A percentile compares a stretch with the other conserved stretches of the same genome.
These are phyloP conservation scores for Aaosphaeria pasadenensis DNA, from an alignment of 2,329 filamentous ascomycete genomes.

Conservation along the genomic window DNA sequence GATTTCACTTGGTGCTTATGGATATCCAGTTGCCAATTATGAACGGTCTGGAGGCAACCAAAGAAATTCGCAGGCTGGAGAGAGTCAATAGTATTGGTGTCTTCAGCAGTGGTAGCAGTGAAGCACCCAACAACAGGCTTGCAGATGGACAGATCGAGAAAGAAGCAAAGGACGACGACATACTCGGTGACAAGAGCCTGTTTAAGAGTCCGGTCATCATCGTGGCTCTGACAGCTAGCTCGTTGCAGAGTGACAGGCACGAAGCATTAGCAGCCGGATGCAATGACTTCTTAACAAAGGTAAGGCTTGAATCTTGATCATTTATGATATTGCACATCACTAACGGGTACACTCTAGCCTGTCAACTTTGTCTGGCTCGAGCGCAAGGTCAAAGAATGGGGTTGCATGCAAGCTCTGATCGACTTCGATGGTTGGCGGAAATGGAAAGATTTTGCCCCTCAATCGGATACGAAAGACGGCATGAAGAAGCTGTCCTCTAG, in stretches of 20 bases:
- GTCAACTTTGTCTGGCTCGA: conserved; percentile 98
- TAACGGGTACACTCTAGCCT: conserved; percentile 56
- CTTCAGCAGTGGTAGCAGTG: conserved; percentile 60
- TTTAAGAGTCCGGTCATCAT: conserved; percentile 99
- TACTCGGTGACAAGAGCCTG: conserved; percentile 60
- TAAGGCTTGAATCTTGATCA: conserved; percentile 40
- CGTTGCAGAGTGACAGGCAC: conserved; percentile 90
- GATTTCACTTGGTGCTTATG: conserved; percentile 96
- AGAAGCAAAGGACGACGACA: conserved; percentile 60
- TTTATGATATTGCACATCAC: background rate
- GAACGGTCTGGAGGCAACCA: conserved; percentile 91
- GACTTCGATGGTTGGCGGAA: conserved; percentile 98
- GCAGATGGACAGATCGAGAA: conserved; percentile 38
- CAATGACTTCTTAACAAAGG: conserved; percentile 98
- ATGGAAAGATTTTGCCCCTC: conserved; percentile 76
- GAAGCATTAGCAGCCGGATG: conserved; percentile 93
- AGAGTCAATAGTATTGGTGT: conserved; percentile 89
- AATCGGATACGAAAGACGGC: conserved; percentile 36
- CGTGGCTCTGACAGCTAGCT: conserved; percentile 91
- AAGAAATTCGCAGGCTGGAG: conserved; percentile 88
- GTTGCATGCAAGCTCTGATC: conserved; percentile 98
- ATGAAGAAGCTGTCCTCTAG: conserved; percentile 31
- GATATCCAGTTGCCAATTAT: conserved; percentile 97
- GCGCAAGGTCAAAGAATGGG: conserved; percentile 98
- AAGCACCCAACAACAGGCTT: conserved; percentile 28